Evolutionary conservation across 2,329 filamentous ascomycete species (phyloP), one percentile per base, ranked within the genome.

Genomic region (Fusarium sp.): DNA sequence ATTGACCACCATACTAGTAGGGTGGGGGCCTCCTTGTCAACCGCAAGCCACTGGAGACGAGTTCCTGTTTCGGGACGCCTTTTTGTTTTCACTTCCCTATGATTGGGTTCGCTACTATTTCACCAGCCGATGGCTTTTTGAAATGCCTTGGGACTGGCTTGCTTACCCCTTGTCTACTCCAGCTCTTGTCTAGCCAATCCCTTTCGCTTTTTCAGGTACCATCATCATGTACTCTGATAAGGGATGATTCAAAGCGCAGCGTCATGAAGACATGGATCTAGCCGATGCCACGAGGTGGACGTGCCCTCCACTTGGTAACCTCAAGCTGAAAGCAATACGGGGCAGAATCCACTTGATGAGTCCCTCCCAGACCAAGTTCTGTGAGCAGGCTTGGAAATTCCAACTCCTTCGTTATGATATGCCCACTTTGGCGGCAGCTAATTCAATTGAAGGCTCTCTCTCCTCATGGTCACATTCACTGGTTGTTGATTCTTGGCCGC

Each of bases 31-130:
- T 42, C 43, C 52, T 39, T 58, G 54, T 56, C 56, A 65, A 72
- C 50, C 66, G 68, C 61, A 73, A 71, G 71, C 67, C 53, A 57
- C 67, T 65, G 69, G 45, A 74, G 72, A 74, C 72, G 72, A 73
- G 31, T 74, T 73, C 52, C 72, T 74, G 50, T 65, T 72, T 74
- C 62, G 56, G 71, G 72, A 66, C 52, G 49, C 46, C 60, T 53
- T 48, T 56, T 63, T 58, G 28, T 46, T 49, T 63, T 58, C 48
- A 61, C 31, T 28, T 34, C 39, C 43, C 13, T 48, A 10, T 54
- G 54, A 74, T 74, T 74, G 72, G 72, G 15, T 24, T 28, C 38
- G 14, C 33, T 13, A 40, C 18, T 45, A 44, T 58, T 31, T 39
- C 33, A 33, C 15, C 33, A 51, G 48, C 31, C 38, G 31, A 36